Base-by-base conservation (phyloP, 805 yeast species). In the Teunomyces barrocoloradensis region DNA sequence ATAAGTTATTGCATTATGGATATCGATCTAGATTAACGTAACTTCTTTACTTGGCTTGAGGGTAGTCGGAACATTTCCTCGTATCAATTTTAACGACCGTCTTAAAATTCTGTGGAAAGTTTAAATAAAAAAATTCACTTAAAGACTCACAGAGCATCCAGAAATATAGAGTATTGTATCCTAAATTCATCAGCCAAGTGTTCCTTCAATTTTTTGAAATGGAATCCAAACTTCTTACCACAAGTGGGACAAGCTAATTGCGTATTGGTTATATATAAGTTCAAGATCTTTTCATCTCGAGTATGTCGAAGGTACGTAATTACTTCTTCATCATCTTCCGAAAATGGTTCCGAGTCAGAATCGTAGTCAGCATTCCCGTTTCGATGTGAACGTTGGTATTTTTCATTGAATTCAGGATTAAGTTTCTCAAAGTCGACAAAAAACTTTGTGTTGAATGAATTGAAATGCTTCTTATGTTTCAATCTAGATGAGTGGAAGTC, bases 391-490 rank as follows among this genome's bases (percentile, higher is more conserved):
- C 25, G 28, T 13, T 30, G 34, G 33, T 47, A 47, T 10, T 23
- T 41, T 21, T 30, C 47, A 34, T 45, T 51, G n/a, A 29, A 28
- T n/a, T 17, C 27, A 2, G 67, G 69, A 27, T 57, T 51, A 15
- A 85, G 61, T 13, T 68, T 69, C 1, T 71, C 74, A 60, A 84
- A 80, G 0, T 68, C 66, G 1, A 86, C 80, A 48, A 87, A 87
- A 59, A 88, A 88, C 0, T 56, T 55, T 0, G 90, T 80, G 17
- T 73, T 82, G 65, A 88, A 88, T 3, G 90, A 82, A 58, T 83
- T 83, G 62, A 80, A 87, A 62, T 88, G 96, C 46, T 72, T 75
- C 49, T 75, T 79, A 54, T 81, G 70, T 60, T 86, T 87, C 66
- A 87, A 47, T 21, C 70, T 57, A 0, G 65, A 66, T 7, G 87